phyloP scores from a whole-genome alignment of 129 eudicot genomes.

The Scalesia atractyloides region DNA sequence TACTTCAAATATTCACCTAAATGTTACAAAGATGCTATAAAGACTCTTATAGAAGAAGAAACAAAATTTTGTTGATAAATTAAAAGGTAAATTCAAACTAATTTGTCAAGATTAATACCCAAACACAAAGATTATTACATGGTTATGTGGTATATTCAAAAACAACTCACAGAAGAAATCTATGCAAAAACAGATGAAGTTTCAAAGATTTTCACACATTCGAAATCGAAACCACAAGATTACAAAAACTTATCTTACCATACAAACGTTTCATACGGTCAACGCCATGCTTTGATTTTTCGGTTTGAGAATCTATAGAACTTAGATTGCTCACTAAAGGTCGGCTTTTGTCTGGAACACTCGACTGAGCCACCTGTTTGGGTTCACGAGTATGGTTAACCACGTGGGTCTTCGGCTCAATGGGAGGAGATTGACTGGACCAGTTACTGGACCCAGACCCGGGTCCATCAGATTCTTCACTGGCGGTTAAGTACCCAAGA shows the following conservation, averaged over 20 bases:
- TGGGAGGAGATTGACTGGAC: slow-evolving; percentile 23
- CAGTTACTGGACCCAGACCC: slow-evolving; percentile 27
- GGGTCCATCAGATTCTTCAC: slow-evolving; percentile 49
- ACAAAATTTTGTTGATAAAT: too few species aligned
- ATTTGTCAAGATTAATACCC: slow-evolving; percentile 6
- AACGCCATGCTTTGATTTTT: slow-evolving; percentile 71
- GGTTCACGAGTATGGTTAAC: slow-evolving; percentile 3
- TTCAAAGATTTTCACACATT: slow-evolving; percentile 19
- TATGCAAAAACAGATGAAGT: slow-evolving; percentile 19
- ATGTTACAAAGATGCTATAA: too few species aligned
- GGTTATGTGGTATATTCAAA: slow-evolving; percentile 22
- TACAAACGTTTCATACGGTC: slow-evolving; percentile 21
- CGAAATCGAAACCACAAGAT: slow-evolving; percentile 6
- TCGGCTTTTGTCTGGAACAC: slow-evolving; percentile 20
- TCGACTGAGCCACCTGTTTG: slow-evolving; percentile 28
- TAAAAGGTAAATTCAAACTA: neutral
- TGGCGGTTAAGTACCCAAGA: slow-evolving; percentile 36
- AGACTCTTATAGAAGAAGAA: too few species aligned
- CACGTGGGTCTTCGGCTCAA: slow-evolving; percentile 24
- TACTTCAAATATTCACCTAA: too few species aligned
- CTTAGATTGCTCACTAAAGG: slow-evolving; percentile 46
- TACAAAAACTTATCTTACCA: slow-evolving; percentile 16
- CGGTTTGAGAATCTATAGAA: slow-evolving; percentile 49
- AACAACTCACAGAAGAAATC: slow-evolving; percentile 12
- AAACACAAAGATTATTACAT: slow-evolving; percentile 17